phyloP scores from a whole-genome alignment of 345 rosid species.

The Camelina hispida region DNA sequence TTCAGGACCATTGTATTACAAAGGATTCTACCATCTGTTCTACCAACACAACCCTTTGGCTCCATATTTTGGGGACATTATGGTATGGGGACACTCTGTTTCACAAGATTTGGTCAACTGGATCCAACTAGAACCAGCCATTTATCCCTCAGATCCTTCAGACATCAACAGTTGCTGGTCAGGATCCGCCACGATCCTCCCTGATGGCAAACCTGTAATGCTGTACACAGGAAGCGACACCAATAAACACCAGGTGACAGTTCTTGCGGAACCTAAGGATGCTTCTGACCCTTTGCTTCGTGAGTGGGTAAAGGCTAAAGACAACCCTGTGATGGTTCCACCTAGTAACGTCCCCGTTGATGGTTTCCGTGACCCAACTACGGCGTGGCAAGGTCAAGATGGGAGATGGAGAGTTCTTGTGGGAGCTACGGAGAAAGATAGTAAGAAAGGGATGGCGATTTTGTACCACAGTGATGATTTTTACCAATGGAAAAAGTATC shows the following conservation, averaged over 20 bases:
- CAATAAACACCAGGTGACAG: constrained; percentile 56
- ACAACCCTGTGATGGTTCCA: constrained; percentile 63
- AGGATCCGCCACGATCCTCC: constrained; percentile 68
- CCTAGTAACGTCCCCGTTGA: constrained; percentile 25
- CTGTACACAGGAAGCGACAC: constrained; percentile 58
- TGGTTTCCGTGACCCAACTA: constrained; percentile 70
- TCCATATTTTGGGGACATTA: constrained; percentile 49
- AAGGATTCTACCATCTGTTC: constrained; percentile 56
- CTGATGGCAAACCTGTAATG: constrained; percentile 57
- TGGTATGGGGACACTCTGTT: constrained; percentile 75
- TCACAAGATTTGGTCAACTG: constrained; percentile 71
- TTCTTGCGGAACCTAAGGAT: constrained; percentile 59
- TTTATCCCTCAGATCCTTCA: constrained; percentile 58
- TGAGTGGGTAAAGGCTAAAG: constrained; percentile 59
- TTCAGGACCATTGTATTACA: constrained; percentile 74
- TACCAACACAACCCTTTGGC: constrained; percentile 62
- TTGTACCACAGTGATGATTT: constrained; percentile 59
- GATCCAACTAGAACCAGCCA: constrained; percentile 61
- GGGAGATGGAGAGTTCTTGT: constrained; percentile 24
- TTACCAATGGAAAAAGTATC: constrained; percentile 45
- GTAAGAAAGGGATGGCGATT: constrained; percentile 32
- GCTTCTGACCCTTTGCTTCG: constrained; percentile 62
- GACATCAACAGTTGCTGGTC: constrained; percentile 76
- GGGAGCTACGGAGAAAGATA: constrained; percentile 1
- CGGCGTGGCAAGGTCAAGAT: constrained; percentile 70